phyloP scores from a whole-genome alignment of 1,284 basidiomycete genomes.

The Pseudozyma sp. region DNA sequence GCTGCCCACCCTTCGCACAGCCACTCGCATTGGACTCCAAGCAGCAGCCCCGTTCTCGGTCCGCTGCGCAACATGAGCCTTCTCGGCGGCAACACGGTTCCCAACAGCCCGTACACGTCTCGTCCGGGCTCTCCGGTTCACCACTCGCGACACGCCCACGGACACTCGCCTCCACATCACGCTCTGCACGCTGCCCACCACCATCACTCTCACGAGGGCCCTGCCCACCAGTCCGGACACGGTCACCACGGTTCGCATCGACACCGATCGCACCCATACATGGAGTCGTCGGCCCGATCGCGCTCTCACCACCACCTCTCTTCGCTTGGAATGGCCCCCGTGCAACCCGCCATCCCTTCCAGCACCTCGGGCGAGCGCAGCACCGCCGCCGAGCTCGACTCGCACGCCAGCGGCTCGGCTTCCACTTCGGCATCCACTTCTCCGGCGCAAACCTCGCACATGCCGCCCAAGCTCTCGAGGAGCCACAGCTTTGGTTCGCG shows the following conservation, averaged over 20 bases:
- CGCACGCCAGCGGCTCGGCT: constrained; percentile 40
- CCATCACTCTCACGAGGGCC: constrained; percentile 57
- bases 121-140: constrained; percentile 62
- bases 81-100: constrained; percentile 62
- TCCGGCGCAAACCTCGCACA: constrained; percentile 38
- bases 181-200: constrained; percentile 11
- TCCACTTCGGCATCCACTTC: constrained; percentile 54
- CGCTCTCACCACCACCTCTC: constrained; percentile 64
- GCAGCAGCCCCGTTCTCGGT: constrained; percentile 66
- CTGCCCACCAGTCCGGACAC: constrained; percentile 58
- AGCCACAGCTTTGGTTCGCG: constrained; percentile 54
- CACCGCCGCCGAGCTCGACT: constrained; percentile 52
- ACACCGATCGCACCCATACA: constrained; percentile 65
- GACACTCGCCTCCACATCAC: constrained; percentile 42
- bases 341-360: constrained; percentile 41
- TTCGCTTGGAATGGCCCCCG: constrained; percentile 50
- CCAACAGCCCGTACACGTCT: constrained; percentile 62
- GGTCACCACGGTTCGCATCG: constrained; percentile 66
- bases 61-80: constrained; percentile 66
- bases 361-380: constrained; percentile 65
- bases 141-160: constrained; percentile 28
- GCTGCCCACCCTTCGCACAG: constrained; percentile 21
- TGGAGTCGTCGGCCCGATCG: constrained; percentile 48
- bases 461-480: constrained; percentile 48
- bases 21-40: constrained; percentile 62